Percentiles rank a stretch among this genome's conserved stretches.
Conservation (phyloP, 31 red algal genomes). For the Endocladia muricata region DNA sequence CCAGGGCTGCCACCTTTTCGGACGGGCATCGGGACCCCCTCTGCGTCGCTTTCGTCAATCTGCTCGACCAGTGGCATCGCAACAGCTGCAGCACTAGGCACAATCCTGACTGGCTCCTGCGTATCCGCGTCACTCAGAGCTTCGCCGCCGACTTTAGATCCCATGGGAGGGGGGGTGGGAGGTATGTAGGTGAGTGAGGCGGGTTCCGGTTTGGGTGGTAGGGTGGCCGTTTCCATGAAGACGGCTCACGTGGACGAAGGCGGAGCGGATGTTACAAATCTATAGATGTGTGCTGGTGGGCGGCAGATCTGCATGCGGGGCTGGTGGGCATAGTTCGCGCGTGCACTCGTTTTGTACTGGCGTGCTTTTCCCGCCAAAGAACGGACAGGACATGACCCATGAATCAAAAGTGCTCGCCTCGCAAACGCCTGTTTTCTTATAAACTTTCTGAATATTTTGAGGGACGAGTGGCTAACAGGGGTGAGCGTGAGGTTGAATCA, state of each 20-base stretch:
- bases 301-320: too few relatives aligned
- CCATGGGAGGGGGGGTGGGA: background rate
- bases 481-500: too few relatives aligned
- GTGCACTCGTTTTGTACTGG: too few relatives aligned
- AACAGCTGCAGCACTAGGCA: background rate
- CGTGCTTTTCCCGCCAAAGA: too few relatives aligned
- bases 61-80: background rate
- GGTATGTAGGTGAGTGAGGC: background rate
- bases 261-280: too few relatives aligned
- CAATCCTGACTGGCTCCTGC: constrained; percentile 50
- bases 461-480: too few relatives aligned
- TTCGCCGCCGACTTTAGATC: constrained; percentile 6
- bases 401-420: too few relatives aligned
- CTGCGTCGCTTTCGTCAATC: constrained; percentile 22
- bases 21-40: background rate
- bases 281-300: too few relatives aligned
- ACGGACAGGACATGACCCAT: too few relatives aligned
- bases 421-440: too few relatives aligned
- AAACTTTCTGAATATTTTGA: too few relatives aligned
- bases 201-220: background rate
- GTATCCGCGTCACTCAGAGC: constrained; percentile 47
- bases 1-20: background rate
- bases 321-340: too few relatives aligned
- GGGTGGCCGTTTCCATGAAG: background rate
- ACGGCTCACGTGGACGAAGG: background rate